Conservation (phyloP, 352 stramenopile species). For the Phytophthora quininea region DNA sequence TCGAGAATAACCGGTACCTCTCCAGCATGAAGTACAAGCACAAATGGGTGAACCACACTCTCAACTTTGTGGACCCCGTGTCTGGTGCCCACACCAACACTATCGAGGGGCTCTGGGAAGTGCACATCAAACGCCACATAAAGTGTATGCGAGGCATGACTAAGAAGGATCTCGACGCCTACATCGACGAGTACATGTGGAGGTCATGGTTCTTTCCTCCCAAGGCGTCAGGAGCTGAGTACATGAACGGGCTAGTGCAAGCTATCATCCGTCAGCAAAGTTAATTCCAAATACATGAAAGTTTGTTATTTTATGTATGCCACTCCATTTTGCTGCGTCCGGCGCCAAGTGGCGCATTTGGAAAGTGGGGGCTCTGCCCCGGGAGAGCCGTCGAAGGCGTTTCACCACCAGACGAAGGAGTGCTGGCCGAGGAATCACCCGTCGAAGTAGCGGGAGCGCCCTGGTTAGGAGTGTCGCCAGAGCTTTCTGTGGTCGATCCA, state of each 20-base stretch:
- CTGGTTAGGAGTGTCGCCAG: too few relatives aligned
- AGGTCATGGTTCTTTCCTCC: conserved; percentile 18
- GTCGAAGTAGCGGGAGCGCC: neutral
- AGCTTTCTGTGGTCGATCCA: neutral
- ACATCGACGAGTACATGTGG: conserved; percentile 17
- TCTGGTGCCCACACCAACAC: conserved; percentile 19
- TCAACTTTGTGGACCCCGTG: conserved; percentile 17
- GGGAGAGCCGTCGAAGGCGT: neutral
- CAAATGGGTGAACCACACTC: too few relatives aligned
- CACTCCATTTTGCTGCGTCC: too few relatives aligned
- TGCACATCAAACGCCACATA: conserved; percentile 14
- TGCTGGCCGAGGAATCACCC: neutral
- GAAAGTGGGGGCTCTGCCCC: too few relatives aligned
- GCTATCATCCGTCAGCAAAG: conserved; percentile 1
- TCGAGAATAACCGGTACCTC: conserved; percentile 21
- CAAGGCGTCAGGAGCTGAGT: neutral
- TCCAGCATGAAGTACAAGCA: conserved; percentile 22
- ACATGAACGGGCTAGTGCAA: conserved; percentile 17
- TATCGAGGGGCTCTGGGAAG: conserved; percentile 18
- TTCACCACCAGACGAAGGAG: neutral
- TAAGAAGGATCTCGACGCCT: conserved; percentile 3
- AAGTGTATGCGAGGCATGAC: conserved; percentile 11
- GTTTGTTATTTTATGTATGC: neutral
- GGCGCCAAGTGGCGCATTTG: neutral
- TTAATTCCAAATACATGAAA: neutral